A percentile compares a stretch with the other conserved stretches of the same genome.
phyloP scores from a whole-genome alignment of 805 yeast species.

The Candida fluviatilis region DNA sequence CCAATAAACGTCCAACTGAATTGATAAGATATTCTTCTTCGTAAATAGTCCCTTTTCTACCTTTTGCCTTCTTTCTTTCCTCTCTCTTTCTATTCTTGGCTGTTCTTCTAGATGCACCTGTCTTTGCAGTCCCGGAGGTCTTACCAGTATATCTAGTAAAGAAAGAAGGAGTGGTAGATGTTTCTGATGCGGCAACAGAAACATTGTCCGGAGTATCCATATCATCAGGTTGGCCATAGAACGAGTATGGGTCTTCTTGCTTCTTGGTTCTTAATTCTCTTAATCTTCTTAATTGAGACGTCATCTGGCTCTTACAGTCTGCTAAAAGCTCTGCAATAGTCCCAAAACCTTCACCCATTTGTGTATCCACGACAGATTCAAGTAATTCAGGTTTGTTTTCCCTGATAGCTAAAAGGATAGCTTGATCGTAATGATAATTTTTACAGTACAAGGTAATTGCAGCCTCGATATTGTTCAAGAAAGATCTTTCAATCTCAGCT shows the following conservation, averaged over 20 bases:
- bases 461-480: constrained; percentile 55
- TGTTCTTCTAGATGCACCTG: constrained; percentile 92
- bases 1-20: constrained; percentile 84
- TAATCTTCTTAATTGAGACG: constrained; percentile 77
- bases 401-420: constrained; percentile 58
- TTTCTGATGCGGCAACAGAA: constrained; percentile 90
- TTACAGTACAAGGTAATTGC: constrained; percentile 70
- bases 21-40: constrained; percentile 92
- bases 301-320: constrained; percentile 85
- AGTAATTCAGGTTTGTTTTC: constrained; percentile 44
- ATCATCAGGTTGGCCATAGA: constrained; percentile 62
- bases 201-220: constrained; percentile 85
- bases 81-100: constrained; percentile 91
- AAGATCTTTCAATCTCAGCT: constrained; percentile 66
- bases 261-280: constrained; percentile 84
- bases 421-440: constrained; percentile 70
- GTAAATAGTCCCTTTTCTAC: constrained; percentile 95
- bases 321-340: constrained; percentile 81
- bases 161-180: constrained; percentile 88
- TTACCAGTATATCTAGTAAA: constrained; percentile 96
- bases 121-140: constrained; percentile 91
- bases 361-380: constrained; percentile 61
- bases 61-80: constrained; percentile 93
- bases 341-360: constrained; percentile 84
- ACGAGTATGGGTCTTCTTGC: constrained; percentile 77